A percentile compares a stretch with the other conserved stretches of the same genome.
Conservation (phyloP, 2,329 filamentous ascomycete genomes). For the Penicillium sp. region DNA sequence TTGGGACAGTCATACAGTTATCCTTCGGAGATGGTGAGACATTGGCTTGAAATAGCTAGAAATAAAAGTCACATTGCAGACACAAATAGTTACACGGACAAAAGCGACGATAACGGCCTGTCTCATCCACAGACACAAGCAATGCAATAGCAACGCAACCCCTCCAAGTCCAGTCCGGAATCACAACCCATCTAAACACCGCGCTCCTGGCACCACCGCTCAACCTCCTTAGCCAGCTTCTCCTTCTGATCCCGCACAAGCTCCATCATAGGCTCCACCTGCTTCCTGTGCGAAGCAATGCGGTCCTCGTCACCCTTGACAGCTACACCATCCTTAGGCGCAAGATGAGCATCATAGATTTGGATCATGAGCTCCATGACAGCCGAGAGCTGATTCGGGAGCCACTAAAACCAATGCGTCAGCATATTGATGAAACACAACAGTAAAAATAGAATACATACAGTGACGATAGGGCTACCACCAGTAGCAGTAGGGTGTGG, state of each 20-base stretch:
- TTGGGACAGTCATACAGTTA: too few species aligned
- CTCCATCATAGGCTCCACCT: slow-evolving; percentile 40
- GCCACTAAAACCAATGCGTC: slow-evolving; percentile 33
- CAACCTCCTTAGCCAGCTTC: slow-evolving; percentile 41
- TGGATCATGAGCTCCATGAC: slow-evolving; percentile 50
- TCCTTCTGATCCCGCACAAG: slow-evolving; percentile 34
- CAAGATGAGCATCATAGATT: slow-evolving; percentile 42
- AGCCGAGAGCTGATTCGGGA: slow-evolving; percentile 47
- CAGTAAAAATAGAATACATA: slow-evolving; percentile 20
- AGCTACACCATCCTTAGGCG: slow-evolving; percentile 28
- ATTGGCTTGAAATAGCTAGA: not conserved
- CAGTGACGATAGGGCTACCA: slow-evolving; percentile 48
- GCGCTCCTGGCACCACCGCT: slow-evolving; percentile 46
- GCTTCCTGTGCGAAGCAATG: slow-evolving; percentile 34
- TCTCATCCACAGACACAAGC: not conserved
- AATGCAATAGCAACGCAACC: not conserved
- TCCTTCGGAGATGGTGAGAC: not conserved
- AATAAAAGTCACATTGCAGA: not conserved
- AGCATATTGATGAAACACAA: not conserved
- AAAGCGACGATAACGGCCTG: not conserved
- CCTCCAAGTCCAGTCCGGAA: not conserved
- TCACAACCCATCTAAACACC: slow-evolving; percentile 30
- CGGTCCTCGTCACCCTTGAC: slow-evolving; percentile 16
- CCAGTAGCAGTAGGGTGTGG: slow-evolving; percentile 48
- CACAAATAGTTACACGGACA: not conserved